Percentiles rank a stretch among this genome's conserved stretches.
phyloP scores from a whole-genome alignment of 805 yeast species.

The Spathaspora hagerdaliae region DNA sequence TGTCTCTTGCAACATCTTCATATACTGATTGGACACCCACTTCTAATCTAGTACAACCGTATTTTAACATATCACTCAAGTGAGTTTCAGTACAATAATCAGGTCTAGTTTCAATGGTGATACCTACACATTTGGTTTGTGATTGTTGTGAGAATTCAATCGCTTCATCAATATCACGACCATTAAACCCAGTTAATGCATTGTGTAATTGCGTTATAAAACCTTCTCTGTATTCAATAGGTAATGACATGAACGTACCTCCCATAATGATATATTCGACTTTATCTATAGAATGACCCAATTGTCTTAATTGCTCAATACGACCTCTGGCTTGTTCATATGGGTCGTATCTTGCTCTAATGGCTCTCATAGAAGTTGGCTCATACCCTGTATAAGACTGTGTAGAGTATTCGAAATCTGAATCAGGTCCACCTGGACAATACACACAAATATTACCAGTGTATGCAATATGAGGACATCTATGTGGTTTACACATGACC shows the following conservation, averaged over 20 bases:
- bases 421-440: conserved; percentile 99
- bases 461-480: conserved; percentile 98
- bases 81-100: conserved; percentile 97
- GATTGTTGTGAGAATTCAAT: conserved; percentile 89
- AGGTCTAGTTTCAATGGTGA: conserved; percentile 96
- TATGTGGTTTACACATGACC: conserved; percentile 98
- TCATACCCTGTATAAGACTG: conserved; percentile 98
- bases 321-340: conserved; percentile 98
- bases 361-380: conserved; percentile 99
- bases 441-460: conserved; percentile 98
- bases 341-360: conserved; percentile 96
- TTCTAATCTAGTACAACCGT: conserved; percentile 95
- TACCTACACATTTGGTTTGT: conserved; percentile 95
- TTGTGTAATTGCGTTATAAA: conserved; percentile 90
- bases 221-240: conserved; percentile 81
- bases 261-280: conserved; percentile 99
- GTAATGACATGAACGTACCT: conserved; percentile 96
- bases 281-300: conserved; percentile 95
- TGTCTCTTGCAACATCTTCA: conserved; percentile 97
- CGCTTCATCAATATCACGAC: conserved; percentile 85
- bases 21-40: conserved; percentile 96
- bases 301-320: conserved; percentile 88
- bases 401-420: conserved; percentile 96
- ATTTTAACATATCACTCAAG: conserved; percentile 88
- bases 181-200: conserved; percentile 90